phyloP scores from a whole-genome alignment of 2,329 filamentous ascomycete genomes.

The Colletotrichum sp. region DNA sequence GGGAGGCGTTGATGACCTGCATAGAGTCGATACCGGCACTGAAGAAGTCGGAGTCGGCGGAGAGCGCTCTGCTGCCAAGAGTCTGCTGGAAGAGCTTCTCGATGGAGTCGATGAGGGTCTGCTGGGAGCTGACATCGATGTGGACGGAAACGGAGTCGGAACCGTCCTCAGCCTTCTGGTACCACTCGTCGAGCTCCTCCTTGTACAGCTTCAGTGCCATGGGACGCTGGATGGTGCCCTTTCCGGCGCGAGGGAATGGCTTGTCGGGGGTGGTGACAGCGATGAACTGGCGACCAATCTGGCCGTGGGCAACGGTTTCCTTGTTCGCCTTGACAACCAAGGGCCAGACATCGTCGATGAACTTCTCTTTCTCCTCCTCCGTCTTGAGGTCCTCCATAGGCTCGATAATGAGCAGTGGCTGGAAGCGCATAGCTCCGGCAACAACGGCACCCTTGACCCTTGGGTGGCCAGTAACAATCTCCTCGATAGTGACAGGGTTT shows the following conservation, averaged over 20 bases:
- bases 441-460: constrained; percentile 47
- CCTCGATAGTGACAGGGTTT: constrained; percentile 51
- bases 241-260: constrained; percentile 49
- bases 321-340: constrained; percentile 47
- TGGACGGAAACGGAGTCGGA: constrained; percentile 47
- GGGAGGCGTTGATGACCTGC: constrained; percentile 39
- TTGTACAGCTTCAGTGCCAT: constrained; percentile 44
- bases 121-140: constrained; percentile 35
- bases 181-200: constrained; percentile 47
- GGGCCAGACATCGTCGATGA: constrained; percentile 52
- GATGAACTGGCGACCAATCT: constrained; percentile 45
- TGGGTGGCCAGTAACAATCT: constrained; percentile 41
- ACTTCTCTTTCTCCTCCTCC: constrained; percentile 20
- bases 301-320: constrained; percentile 43
- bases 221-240: constrained; percentile 50
- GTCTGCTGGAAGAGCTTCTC: constrained; percentile 24
- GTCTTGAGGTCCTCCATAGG: constrained; percentile 36
- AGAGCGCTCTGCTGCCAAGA: constrained; percentile 21
- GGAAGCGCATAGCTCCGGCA: constrained; percentile 49
- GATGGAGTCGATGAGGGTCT: constrained; percentile 28
- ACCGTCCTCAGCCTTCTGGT: constrained; percentile 39
- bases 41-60: constrained; percentile 40
- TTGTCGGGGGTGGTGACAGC: constrained; percentile 41
- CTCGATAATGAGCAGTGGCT: constrained; percentile 54
- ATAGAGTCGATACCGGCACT: constrained; percentile 43